Percentiles rank a stretch among this genome's conserved stretches.
Evolutionary conservation across 495 filamentous ascomycete species (phyloP).

Genomic region (Neurospora tetraspora): DNA sequence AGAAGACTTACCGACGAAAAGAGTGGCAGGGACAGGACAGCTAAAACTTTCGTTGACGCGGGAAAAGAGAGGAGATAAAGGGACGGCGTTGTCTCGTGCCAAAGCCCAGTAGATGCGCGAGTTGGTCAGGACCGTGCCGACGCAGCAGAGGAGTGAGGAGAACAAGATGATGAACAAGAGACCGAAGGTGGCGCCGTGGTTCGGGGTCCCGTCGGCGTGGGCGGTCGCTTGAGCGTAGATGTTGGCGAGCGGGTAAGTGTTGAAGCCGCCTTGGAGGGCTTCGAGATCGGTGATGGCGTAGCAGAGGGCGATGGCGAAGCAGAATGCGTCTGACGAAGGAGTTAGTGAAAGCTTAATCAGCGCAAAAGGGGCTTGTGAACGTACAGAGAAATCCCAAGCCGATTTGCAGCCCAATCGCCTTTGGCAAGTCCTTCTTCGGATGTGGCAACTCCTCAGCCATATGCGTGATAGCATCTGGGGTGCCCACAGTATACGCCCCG

Average conservation of each 20-base stretch:
- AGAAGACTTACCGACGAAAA: constrained; percentile 41
- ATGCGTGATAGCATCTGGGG: constrained; percentile 63
- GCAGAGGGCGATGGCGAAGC: constrained; percentile 63
- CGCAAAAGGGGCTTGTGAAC: background rate
- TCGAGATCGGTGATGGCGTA: constrained; percentile 61
- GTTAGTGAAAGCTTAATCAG: background rate
- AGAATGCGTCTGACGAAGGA: constrained; percentile 42
- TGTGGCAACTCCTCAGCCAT: constrained; percentile 74
- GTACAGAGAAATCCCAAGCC: constrained; percentile 38
- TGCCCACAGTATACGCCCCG: constrained; percentile 76
- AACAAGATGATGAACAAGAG: constrained; percentile 62
- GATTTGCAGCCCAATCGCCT: constrained; percentile 49
- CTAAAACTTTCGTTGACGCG: constrained; percentile 41
- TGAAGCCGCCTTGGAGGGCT: constrained; percentile 43
- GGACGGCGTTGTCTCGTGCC: constrained; percentile 60
- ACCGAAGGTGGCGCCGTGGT: constrained; percentile 47
- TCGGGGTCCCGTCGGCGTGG: constrained; percentile 21
- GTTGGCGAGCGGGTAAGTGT: constrained; percentile 61
- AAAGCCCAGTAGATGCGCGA: constrained; percentile 85
- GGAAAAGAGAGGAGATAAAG: constrained; percentile 38
- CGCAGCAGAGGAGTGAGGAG: constrained; percentile 48
- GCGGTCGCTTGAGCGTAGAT: constrained; percentile 74
- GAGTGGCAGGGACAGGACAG: constrained; percentile 59
- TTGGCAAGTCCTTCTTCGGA: constrained; percentile 53
- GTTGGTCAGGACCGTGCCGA: constrained; percentile 64